phyloP scores from a whole-genome alignment of 352 stramenopile species.

The Globisporangium radiosum region DNA sequence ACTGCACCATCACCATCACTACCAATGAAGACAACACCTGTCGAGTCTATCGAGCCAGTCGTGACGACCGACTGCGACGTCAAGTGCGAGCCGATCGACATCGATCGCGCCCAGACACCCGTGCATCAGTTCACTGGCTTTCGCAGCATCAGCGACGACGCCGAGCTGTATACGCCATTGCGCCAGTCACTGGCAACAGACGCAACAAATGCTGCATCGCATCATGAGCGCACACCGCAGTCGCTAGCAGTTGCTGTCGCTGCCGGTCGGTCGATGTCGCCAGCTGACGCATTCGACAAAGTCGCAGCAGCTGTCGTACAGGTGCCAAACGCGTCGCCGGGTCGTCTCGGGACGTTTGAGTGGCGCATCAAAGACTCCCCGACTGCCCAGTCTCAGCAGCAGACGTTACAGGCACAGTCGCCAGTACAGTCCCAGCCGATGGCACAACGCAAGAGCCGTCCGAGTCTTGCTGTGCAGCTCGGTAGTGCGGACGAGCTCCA shows the following conservation, averaged over 20 bases:
- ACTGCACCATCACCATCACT: too few relatives aligned
- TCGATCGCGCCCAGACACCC: slow-evolving; percentile 11
- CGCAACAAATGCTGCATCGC: slow-evolving; percentile 3
- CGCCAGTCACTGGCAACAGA: slow-evolving; percentile 14
- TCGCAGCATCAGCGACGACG: slow-evolving; percentile 12
- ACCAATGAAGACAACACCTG: too few relatives aligned
- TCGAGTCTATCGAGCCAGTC: slow-evolving; percentile 3
- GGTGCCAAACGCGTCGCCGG: slow-evolving; percentile 39
- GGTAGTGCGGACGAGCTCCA: neutral
- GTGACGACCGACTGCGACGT: neutral
- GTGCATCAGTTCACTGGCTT: slow-evolving; percentile 8
- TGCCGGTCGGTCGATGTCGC: slow-evolving; percentile 35
- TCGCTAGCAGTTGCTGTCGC: slow-evolving; percentile 14
- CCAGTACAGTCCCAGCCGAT: neutral
- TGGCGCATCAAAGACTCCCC: slow-evolving; percentile 26
- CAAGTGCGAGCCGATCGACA: neutral
- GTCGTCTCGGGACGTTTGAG: slow-evolving; percentile 55
- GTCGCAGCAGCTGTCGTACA: slow-evolving; percentile 25
- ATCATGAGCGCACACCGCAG: slow-evolving; percentile 10
- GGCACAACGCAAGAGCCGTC: neutral
- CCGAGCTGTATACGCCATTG: slow-evolving; percentile 29
- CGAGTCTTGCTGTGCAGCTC: slow-evolving; percentile 7
- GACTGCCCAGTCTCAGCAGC: neutral
- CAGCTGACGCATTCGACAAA: slow-evolving; percentile 58
- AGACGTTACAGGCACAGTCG: neutral